Percentiles rank a stretch among this genome's conserved stretches.
These are phyloP conservation scores for Filobasidium floriforme DNA, from an alignment of 768 basidiomycete genomes.

Conservation along the genomic window DNA sequence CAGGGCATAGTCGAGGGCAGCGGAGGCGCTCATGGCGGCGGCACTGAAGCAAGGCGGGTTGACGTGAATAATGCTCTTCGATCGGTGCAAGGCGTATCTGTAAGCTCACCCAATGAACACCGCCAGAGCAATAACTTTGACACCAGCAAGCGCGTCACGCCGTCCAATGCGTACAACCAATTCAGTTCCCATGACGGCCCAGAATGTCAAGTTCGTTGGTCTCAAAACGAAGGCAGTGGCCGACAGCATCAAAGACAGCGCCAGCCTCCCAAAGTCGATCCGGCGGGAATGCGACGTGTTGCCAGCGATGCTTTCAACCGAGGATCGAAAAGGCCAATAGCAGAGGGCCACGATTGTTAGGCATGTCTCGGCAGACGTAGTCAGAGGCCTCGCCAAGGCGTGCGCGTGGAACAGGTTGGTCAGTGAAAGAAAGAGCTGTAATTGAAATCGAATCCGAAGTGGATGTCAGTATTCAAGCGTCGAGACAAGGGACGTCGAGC, in stretches of 20 bases:
- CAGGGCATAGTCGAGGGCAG: conserved; percentile 54
- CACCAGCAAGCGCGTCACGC: not conserved
- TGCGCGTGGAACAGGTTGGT: conserved; percentile 81
- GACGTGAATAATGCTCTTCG: not conserved
- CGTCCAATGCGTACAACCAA: conserved; percentile 46
- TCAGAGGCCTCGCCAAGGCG: conserved; percentile 75
- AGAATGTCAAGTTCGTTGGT: conserved; percentile 82
- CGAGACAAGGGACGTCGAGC: conserved; percentile 38
- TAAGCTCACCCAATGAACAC: conserved; percentile 16
- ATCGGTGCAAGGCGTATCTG: too few relatives aligned
- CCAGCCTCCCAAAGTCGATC: conserved; percentile 20
- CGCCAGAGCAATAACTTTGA: conserved; percentile 2
- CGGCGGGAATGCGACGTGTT: conserved; percentile 10
- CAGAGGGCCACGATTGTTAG: conserved; percentile 69
- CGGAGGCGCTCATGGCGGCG: conserved; percentile 30
- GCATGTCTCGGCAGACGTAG: conserved; percentile 86
- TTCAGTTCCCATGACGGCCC: conserved; percentile 61
- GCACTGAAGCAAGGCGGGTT: conserved; percentile 13
- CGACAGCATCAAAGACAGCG: conserved; percentile 53
- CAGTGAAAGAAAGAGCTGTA: conserved; percentile 68
- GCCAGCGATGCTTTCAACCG: not conserved
- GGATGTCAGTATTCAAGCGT: not conserved
- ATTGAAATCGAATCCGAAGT: conserved; percentile 8
- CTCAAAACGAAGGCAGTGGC: conserved; percentile 72
- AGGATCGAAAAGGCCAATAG: conserved; percentile 54